Base-by-base conservation (phyloP, 371 early-diverging fungal genomes). In the Rhizomucor pusillus region DNA sequence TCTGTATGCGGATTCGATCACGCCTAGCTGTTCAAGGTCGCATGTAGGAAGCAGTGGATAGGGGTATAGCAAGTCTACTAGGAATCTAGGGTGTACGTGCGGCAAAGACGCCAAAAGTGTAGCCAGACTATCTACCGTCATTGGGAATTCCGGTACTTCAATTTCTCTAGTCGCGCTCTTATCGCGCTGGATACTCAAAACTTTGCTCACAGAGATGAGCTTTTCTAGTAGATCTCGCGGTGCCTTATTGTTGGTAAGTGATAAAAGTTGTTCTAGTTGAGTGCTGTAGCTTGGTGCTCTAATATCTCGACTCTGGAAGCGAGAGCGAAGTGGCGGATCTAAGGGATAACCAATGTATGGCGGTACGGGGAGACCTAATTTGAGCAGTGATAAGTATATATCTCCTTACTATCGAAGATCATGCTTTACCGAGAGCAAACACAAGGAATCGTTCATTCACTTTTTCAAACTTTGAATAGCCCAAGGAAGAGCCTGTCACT, bases 301-400 rank as follows among this genome's bases (percentile, higher is more conserved):
- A 47, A 85, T 69, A 60, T 84, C 85, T 47, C 85, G 74, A 45
- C 80, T 81, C 63, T 91, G 91, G 65, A 92, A 92, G 11, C 93
- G 80, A 10, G 88, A 88, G 18, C 93, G 77, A 43, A 92, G 77
- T 7, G 93, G 93, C 11, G 93, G 93, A 67, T 91, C 93, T 48
- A 91, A 65, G 18, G 90, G 89, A 50, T 88, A 84, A 1, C 92
- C 92, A 22, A 87, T 77, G 67, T 88, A 91, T 34, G 84, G 87
- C 43, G 90, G 85, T 12, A 92, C 86, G 47, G 92, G 92, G 16
- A 90, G 65, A 14, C 91, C 76, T 75, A 53, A 16, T n/a, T n/a
- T n/a, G n/a, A n/a, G n/a, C n/a, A n/a, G n/a, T n/a, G n/a, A n/a
- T n/a, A n/a, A n/a, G n/a, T n/a, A n/a, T n/a, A n/a, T n/a, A n/a